A percentile compares a stretch with the other conserved stretches of the same genome.
Evolutionary conservation across 345 rosid species (phyloP).

Genomic region (Lepidium didymum): DNA sequence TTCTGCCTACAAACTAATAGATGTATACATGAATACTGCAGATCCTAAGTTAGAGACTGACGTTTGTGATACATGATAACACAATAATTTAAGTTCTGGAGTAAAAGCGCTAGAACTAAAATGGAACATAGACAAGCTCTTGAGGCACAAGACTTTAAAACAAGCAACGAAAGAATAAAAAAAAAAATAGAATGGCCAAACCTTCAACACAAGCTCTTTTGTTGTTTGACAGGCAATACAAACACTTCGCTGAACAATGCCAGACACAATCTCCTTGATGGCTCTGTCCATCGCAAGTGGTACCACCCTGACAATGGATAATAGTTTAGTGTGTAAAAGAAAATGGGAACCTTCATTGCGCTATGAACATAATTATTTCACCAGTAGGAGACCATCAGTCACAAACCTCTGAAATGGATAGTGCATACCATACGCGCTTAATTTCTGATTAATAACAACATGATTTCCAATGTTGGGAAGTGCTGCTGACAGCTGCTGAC

Average conservation of each 20-base stretch:
- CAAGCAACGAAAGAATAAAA: neutral
- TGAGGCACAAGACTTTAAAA: neutral
- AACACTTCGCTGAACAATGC: slow-evolving; percentile 96
- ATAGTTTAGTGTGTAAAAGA: neutral
- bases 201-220: slow-evolving; percentile 97
- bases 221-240: slow-evolving; percentile 96
- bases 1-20: neutral
- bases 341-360: neutral
- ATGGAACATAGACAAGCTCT: neutral
- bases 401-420: slow-evolving; percentile 88
- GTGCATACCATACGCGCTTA: slow-evolving; percentile 60
- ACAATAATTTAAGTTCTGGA: neutral
- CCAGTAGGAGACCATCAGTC: slow-evolving; percentile 3
- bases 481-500: slow-evolving; percentile 61
- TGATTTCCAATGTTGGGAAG: slow-evolving; percentile 73
- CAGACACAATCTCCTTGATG: slow-evolving; percentile 81
- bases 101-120: neutral
- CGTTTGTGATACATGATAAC: neutral
- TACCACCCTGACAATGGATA: slow-evolving; percentile 50
- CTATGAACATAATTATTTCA: neutral
- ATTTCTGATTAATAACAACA: slow-evolving; percentile 80
- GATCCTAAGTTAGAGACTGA: neutral
- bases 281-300: slow-evolving; percentile 95
- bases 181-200: slow-evolving; percentile 19
- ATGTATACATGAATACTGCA: neutral